Evolutionary conservation across 2,329 filamentous ascomycete species (phyloP).

Genomic region (Neonectria sp.): DNA sequence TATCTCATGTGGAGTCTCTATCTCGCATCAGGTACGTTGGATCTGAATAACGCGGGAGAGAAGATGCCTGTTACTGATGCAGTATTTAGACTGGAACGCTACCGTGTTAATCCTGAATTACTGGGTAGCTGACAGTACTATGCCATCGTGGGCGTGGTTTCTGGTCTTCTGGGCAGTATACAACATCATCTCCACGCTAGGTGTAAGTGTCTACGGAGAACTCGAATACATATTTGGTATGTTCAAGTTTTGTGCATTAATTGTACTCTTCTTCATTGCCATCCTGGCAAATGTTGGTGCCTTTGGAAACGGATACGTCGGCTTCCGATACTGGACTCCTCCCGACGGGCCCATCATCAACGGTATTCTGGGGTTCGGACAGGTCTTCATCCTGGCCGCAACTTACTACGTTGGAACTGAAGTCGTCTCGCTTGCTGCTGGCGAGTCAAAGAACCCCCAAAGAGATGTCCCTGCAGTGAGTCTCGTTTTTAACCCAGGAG

Average conservation of each 20-base stretch:
- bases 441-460: slow-evolving; percentile 13
- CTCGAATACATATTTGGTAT: slow-evolving; percentile 5
- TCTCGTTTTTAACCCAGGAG: neutral
- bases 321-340: slow-evolving; percentile 16
- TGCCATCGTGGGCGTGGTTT: slow-evolving; percentile 8
- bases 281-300: slow-evolving; percentile 10
- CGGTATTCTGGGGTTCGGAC: slow-evolving; percentile 5
- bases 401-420: slow-evolving; percentile 14
- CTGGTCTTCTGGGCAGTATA: neutral
- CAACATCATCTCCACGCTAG: slow-evolving; percentile 3
- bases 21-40: neutral
- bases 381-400: slow-evolving; percentile 13
- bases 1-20: slow-evolving; percentile 20
- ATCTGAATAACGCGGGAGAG: neutral
- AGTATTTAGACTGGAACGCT: slow-evolving; percentile 5
- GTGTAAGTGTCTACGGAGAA: slow-evolving; percentile 5
- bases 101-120: slow-evolving; percentile 5
- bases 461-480: slow-evolving; percentile 5
- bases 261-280: slow-evolving; percentile 2
- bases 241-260: slow-evolving; percentile 9
- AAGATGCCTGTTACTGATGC: neutral
- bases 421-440: slow-evolving; percentile 9
- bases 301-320: slow-evolving; percentile 17
- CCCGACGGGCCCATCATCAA: slow-evolving; percentile 14
- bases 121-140: slow-evolving; percentile 8